These are phyloP conservation scores for Quercus alba DNA, from an alignment of 306 rosid species.

Conservation along the genomic window DNA sequence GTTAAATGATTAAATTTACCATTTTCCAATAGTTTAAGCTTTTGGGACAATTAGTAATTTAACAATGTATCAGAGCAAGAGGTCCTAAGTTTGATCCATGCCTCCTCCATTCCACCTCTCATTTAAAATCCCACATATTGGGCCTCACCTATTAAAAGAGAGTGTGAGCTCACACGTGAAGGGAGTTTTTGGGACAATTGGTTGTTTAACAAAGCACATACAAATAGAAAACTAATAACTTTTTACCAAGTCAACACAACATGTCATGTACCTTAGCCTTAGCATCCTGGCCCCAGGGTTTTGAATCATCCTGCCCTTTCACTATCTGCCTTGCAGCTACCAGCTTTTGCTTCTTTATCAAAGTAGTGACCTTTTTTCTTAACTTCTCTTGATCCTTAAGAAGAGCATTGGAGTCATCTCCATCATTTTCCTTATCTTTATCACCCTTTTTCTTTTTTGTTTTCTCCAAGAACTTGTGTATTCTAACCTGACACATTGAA, in stretches of 20 bases:
- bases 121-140: too few species aligned
- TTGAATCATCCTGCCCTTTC: constrained; percentile 46
- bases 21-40: too few species aligned
- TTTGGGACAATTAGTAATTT: too few species aligned
- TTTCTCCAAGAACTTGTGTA: constrained; percentile 71
- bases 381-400: constrained; percentile 57
- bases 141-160: too few species aligned
- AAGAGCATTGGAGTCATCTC: constrained; percentile 20
- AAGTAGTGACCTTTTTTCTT: constrained; percentile 64
- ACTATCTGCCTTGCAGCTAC: constrained; percentile 49
- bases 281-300: constrained; percentile 64
- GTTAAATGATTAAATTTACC: too few species aligned
- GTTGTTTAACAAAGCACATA: constrained; percentile 10
- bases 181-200: too few species aligned
- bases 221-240: constrained; percentile 11
- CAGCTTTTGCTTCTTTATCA: constrained; percentile 81
- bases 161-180: too few species aligned
- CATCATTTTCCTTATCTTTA: constrained; percentile 42
- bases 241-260: constrained; percentile 9
- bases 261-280: constrained; percentile 64
- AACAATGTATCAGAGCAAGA: too few species aligned
- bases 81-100: too few species aligned
- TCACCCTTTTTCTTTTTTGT: constrained; percentile 47
- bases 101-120: too few species aligned
- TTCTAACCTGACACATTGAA: constrained; percentile 65